A percentile compares a stretch with the other conserved stretches of the same genome.
Conservation (phyloP, 495 filamentous ascomycete species). For the Penicillium silybi region DNA sequence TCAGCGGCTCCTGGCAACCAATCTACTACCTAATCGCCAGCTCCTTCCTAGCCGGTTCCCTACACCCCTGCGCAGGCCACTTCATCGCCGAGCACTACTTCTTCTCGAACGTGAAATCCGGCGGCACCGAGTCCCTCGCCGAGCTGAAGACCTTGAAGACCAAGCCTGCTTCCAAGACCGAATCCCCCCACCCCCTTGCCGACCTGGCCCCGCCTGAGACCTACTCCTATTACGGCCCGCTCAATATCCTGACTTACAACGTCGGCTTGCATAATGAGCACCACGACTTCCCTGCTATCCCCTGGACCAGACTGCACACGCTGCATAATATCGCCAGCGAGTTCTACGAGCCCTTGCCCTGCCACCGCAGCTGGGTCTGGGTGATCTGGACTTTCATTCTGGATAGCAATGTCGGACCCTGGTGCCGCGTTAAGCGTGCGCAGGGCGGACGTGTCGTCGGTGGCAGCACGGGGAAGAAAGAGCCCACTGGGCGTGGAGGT, state of each 20-base stretch:
- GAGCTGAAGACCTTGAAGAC: slow-evolving; percentile 34
- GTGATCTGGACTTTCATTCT: slow-evolving; percentile 94
- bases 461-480: slow-evolving; percentile 21
- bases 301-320: slow-evolving; percentile 78
- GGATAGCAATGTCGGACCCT: slow-evolving; percentile 82
- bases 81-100: slow-evolving; percentile 99
- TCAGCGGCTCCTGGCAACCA: slow-evolving; percentile 48
- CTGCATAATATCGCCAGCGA: slow-evolving; percentile 80
- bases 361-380: slow-evolving; percentile 83
- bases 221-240: slow-evolving; percentile 90
- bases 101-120: slow-evolving; percentile 64
- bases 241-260: slow-evolving; percentile 94
- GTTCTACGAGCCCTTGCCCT: slow-evolving; percentile 87
- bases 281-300: slow-evolving; percentile 96
- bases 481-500: slow-evolving; percentile 35
- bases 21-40: slow-evolving; percentile 78
- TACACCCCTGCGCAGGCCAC: slow-evolving; percentile 94
- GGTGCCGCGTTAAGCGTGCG: slow-evolving; percentile 88
- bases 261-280: slow-evolving; percentile 98
- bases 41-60: slow-evolving; percentile 86
- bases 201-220: slow-evolving; percentile 77
- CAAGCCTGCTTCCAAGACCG: slow-evolving; percentile 17
- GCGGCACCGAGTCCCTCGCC: slow-evolving; percentile 53
- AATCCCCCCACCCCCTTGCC: slow-evolving; percentile 38
- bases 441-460: slow-evolving; percentile 71